A percentile compares a stretch with the other conserved stretches of the same genome.
Evolutionary conservation across 768 basidiomycete genomes (phyloP).

Genomic region (Fistulinella prunicolor): DNA sequence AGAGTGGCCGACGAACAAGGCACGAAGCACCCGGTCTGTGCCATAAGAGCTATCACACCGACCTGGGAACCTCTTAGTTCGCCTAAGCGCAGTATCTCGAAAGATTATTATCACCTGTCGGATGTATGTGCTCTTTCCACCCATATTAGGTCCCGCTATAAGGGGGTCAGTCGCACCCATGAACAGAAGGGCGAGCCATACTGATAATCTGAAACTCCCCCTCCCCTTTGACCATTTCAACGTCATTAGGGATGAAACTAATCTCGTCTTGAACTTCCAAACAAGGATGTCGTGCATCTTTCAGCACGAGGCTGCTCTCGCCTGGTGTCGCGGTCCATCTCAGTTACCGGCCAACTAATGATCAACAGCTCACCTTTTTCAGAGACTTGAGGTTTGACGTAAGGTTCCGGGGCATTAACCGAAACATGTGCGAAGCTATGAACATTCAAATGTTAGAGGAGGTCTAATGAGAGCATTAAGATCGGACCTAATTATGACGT

Average conservation of each 20-base stretch:
- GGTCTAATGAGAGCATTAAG: neutral
- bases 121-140: conserved; percentile 97
- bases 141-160: conserved; percentile 95
- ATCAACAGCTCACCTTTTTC: conserved; percentile 58
- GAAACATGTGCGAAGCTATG: conserved; percentile 89
- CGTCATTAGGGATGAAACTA: conserved; percentile 92
- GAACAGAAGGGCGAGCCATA: conserved; percentile 31
- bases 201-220: conserved; percentile 97
- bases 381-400: conserved; percentile 78
- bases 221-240: conserved; percentile 90
- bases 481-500: conserved; percentile 81
- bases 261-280: conserved; percentile 95
- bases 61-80: conserved; percentile 44
- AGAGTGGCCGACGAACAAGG: conserved; percentile 84
- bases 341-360: neutral
- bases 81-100: neutral
- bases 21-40: conserved; percentile 93
- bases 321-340: conserved; percentile 36
- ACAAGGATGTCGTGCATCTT: conserved; percentile 92
- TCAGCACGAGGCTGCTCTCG: conserved; percentile 72
- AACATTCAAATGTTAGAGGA: neutral
- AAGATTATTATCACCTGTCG: conserved; percentile 56
- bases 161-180: neutral
- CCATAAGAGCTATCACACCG: conserved; percentile 96
- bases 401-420: conserved; percentile 79